Base-by-base conservation (phyloP, 768 basidiomycete species). In the Pleurotus platypus region DNA sequence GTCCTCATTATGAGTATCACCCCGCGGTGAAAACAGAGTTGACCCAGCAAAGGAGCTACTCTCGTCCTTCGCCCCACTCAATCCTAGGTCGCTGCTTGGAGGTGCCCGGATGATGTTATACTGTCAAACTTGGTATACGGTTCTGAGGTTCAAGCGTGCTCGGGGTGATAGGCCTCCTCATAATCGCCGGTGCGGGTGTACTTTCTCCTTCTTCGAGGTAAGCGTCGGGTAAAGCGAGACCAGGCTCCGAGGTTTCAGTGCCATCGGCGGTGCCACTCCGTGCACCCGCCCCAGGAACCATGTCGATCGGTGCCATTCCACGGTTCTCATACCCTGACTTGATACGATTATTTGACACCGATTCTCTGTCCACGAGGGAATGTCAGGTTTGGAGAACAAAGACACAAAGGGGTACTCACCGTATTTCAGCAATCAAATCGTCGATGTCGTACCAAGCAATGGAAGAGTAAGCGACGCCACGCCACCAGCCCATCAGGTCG, bases 301-400 rank as follows among this genome's bases (percentile, higher is more conserved):
- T 70, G 70, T 90, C 88, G 59, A 92, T 92, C 40, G 90, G 89
- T 7, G 86, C 84, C 49, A 65, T 64, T 3, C 61, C 61, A 22
- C 88, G 81, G 57, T 81, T 79, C 54, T 77, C 71, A 61, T 89
- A 82, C 18, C 89, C 89, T 5, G 90, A 90, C 67, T 90, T 91
- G 67, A 94, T 73, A 42, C 90, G 85, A 70, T 94, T 92, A 66
- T 92, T 94, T 12, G 89, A 85, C 2, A 86, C 84, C 16, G 84
- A 81, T 70, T 93, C 90, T 48, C 91, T 92, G 30, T 11, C 30
- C 30, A 35, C 30, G 9, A 11, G 30, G 71, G n/a, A 60, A 50
- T 59, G 53, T 35, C 57, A 60, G 55, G 40, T 51, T 48, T 37
- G n/a, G 8, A 46, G 13, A 30, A 38, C 46, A 45, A 30, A 20